Evolutionary conservation across 2,329 filamentous ascomycete species (phyloP), one percentile per base, ranked within the genome.

Genomic region (Rhynchosporium graminicola): DNA sequence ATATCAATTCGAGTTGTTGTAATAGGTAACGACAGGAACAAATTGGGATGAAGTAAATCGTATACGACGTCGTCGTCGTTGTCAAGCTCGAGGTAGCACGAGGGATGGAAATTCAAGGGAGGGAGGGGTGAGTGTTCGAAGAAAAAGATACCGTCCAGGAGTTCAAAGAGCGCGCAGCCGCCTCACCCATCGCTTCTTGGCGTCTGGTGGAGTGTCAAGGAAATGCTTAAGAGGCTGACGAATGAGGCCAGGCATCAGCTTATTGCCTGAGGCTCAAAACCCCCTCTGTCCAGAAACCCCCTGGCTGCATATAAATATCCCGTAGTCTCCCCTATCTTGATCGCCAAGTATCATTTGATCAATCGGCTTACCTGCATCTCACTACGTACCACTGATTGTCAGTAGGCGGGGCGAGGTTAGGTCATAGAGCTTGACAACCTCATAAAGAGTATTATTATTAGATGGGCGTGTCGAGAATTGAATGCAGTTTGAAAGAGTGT

Each of bases 11-110:
- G 43, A 61, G 40, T 31, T 2, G 31, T 15, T 51, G 47, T 15
- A 29, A n/a, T 33, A 60, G 54, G 61, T 59, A 67, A 67, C 47
- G 67, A 66, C 50, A 55, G 61, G 29, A 57, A 61, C 62, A 62
- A 59, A 50, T 36, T 36, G 28, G 29, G 38, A 60, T 20, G 20
- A 20, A 20, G 20, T 20, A 20, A 20, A 1, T 20, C 20, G 20
- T 20, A 20, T 20, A 20, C 20, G 20, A 20, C 20, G 20, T 20
- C 20, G 20, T 20, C 20, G 60, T 62, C 60, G 63, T 59, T 57
- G 63, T 59, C 57, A 47, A 42, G 28, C 48, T 56, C 40, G 58
- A 50, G 42, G 40, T 36, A 58, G 46, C 38, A 57, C 20, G 52
- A 60, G 33, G 52, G 29, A 57, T 12, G 31, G 38, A 55, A 31